Conservation (phyloP, 2,329 filamentous ascomycete genomes). For the Ascochyta koolunga region DNA sequence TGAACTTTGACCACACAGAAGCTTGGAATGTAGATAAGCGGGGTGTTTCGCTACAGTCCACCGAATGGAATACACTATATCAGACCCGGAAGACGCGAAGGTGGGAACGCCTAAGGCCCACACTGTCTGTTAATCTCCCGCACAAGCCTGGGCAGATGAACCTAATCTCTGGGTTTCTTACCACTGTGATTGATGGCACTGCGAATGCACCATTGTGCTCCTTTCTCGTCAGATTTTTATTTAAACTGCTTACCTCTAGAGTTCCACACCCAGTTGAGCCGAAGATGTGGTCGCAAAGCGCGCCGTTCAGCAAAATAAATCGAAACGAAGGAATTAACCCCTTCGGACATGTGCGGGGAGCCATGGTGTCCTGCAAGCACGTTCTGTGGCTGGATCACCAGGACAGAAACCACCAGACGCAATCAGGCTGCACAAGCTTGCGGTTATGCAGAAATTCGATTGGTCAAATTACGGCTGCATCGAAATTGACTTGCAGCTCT, state of each 20-base stretch:
- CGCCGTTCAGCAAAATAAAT: neutral
- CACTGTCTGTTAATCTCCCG: slow-evolving; percentile 12
- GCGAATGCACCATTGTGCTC: neutral
- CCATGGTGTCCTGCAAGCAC: slow-evolving; percentile 7
- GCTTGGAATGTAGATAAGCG: neutral
- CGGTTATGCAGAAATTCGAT: neutral
- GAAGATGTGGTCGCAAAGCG: slow-evolving; percentile 7
- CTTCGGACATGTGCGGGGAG: slow-evolving; percentile 17
- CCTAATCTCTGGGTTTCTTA: slow-evolving; percentile 6
- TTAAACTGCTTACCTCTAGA: neutral
- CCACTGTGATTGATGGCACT: neutral
- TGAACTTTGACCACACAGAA: slow-evolving; percentile 1
- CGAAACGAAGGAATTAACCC: neutral
- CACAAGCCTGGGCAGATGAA: neutral
- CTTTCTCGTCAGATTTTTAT: neutral
- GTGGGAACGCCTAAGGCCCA: slow-evolving; percentile 3
- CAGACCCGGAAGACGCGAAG: too few relatives aligned
- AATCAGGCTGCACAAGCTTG: neutral
- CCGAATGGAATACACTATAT: neutral
- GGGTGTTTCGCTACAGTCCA: neutral
- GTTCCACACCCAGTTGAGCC: neutral
- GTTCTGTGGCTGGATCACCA: slow-evolving; percentile 16
- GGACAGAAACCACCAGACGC: slow-evolving; percentile 1
- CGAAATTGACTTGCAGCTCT: slow-evolving; percentile 3
- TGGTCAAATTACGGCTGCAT: neutral